Conservation (phyloP, 2,329 filamentous ascomycete genomes). For the Colletotrichum sp. region DNA sequence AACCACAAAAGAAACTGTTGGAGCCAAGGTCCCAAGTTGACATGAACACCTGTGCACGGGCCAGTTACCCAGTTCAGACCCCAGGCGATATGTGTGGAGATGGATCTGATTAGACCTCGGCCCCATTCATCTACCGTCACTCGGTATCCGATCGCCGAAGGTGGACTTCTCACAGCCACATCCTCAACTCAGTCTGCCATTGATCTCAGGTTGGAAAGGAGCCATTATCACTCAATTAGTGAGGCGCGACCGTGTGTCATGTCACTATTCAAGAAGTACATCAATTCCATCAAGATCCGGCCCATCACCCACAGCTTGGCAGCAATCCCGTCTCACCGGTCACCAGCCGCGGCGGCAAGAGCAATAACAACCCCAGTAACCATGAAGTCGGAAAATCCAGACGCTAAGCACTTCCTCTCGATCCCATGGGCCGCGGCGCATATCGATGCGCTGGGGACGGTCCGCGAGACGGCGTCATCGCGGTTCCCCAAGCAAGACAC, state of each 20-base stretch:
- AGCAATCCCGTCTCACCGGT: neutral
- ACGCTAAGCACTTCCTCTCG: slow-evolving; percentile 34
- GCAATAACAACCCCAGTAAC: neutral
- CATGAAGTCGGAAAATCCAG: slow-evolving; percentile 14
- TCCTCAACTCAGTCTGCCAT: neutral
- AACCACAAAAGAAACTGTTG: neutral
- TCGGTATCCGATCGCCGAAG: neutral
- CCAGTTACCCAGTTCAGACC: neutral
- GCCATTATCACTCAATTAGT: neutral
- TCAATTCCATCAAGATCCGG: neutral
- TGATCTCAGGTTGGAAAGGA: neutral
- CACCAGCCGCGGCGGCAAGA: neutral
- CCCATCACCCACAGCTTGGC: neutral
- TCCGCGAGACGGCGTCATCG: slow-evolving; percentile 36
- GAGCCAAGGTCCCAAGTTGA: neutral
- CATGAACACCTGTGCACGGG: neutral
- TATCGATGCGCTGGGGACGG: slow-evolving; percentile 28
- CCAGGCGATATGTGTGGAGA: neutral
- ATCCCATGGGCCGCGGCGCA: slow-evolving; percentile 41
- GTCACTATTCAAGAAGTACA: neutral
- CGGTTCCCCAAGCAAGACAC: slow-evolving; percentile 31
- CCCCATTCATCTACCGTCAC: neutral
- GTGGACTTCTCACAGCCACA: neutral
- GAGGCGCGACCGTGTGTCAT: neutral
- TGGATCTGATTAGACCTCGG: neutral